phyloP scores from a whole-genome alignment of 108 stramenopile species.

The Cylindrotheca closterium region DNA sequence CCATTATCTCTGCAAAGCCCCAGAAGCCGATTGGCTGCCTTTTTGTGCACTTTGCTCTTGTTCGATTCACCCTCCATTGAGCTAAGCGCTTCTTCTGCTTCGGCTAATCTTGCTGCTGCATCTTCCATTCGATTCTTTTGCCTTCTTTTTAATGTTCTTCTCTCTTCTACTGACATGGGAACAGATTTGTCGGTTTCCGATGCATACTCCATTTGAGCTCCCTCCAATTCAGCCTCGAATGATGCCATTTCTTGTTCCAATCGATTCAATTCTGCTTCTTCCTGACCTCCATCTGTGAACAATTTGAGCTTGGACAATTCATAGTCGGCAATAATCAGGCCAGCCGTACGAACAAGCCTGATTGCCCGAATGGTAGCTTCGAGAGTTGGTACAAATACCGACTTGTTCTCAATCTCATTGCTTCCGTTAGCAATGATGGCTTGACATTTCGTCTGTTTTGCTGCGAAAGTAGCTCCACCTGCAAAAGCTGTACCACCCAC shows the following conservation, averaged over 20 bases:
- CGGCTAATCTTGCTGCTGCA: constrained; percentile 53
- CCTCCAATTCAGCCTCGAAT: constrained; percentile 45
- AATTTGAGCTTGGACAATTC: constrained; percentile 35
- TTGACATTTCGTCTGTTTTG: neutral
- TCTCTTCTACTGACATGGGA: constrained; percentile 2
- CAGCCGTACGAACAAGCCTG: constrained; percentile 53
- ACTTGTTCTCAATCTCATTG: no score
- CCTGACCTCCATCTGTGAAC: constrained; percentile 13
- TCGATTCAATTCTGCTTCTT: constrained; percentile 24
- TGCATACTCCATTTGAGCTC: constrained; percentile 64
- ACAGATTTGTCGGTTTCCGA: constrained; percentile 1
- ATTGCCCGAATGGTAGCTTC: constrained; percentile 61
- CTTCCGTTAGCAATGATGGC: neutral
- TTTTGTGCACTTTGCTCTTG: constrained; percentile 42
- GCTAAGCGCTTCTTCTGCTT: constrained; percentile 40
- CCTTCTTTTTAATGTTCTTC: constrained; percentile 24
- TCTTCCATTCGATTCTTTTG: constrained; percentile 60
- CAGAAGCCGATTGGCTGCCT: constrained; percentile 73
- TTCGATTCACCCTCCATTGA: constrained; percentile 9
- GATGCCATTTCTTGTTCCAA: constrained; percentile 43
- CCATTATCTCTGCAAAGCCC: constrained; percentile 79
- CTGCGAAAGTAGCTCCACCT: neutral
- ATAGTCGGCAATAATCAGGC: constrained; percentile 64
- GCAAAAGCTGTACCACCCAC: neutral
- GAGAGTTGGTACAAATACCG: constrained; percentile 51